Evolutionary conservation across 1,139 yeast genomes (phyloP), one percentile per base, ranked within the genome.

Genomic region (Saccharomyces uvarum): DNA sequence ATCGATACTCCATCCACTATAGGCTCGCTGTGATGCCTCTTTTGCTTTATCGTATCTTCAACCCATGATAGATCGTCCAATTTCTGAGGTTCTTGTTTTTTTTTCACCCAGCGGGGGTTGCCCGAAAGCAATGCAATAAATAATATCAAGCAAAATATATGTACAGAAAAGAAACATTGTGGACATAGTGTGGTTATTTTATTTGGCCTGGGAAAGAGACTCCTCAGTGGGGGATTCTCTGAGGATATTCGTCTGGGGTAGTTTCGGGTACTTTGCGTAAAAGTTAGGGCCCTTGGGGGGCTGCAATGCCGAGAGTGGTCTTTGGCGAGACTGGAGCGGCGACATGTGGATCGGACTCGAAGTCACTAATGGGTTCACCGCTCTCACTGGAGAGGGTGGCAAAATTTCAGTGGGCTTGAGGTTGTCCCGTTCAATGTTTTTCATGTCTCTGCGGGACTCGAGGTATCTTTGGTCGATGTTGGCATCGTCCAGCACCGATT

Each of bases 361-460:
- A 1, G 72, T 69, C 52, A 66, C 63, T 28, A 68, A 53, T 8
- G 72, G 72, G 51, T 65, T 60, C 21, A 66, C 61, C 5, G 66
- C 60, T 24, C 66, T 59, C 50, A 62, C 61, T 24, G 71, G 71
- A 2, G 72, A 68, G 3, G 71, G 71, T 3, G 71, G 69, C 19
- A 68, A 56, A 49, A 61, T 65, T 26, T 59, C 54, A 28, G 60
- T 60, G 4, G 70, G 68, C 50, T 62, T 61, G 47, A 66, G 56
- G 52, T 64, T 61, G 28, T 63, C 63, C 48, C 59, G 61, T 51
- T 63, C 66, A 28, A 69, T 55, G 53, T 69, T 69, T 44, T 62
- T 62, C 16, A 69, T 69, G 50, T 64, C 63, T 49, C 72, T 58
- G 44, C 69, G 59, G 1, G 71, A 67, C 50, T 67, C 65, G 19